These are phyloP conservation scores for Fusarium nelsonii DNA, from an alignment of 2,329 filamentous ascomycete species.

Conservation along the genomic window DNA sequence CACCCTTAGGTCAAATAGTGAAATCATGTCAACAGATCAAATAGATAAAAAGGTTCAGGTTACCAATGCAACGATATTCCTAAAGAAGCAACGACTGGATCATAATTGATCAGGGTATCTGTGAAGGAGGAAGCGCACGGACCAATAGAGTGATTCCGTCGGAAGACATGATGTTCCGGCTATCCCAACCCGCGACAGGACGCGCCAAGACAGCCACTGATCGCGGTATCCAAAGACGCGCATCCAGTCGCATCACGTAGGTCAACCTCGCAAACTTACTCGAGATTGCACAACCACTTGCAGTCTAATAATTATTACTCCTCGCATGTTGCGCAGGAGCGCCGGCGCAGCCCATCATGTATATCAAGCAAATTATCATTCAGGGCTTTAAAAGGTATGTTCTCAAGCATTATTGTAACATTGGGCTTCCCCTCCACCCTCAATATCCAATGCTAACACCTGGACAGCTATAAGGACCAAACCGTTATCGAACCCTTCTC, in stretches of 20 bases:
- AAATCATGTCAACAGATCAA: neutral
- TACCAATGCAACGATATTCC: neutral
- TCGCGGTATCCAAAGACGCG: conserved; percentile 49
- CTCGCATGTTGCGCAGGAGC: conserved; percentile 56
- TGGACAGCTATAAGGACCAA: conserved; percentile 94
- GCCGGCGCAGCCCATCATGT: conserved; percentile 72
- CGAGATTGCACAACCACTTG: conserved; percentile 44
- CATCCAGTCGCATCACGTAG: conserved; percentile 45
- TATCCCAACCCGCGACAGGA: conserved; percentile 29
- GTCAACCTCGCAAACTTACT: conserved; percentile 35
- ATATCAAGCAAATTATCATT: conserved; percentile 99
- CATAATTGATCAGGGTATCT: neutral
- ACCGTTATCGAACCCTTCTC: conserved; percentile 99
- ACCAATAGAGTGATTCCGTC: neutral
- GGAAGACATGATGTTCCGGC: conserved; percentile 10
- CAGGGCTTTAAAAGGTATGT: conserved; percentile 98
- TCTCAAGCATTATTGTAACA: conserved; percentile 2
- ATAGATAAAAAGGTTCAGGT: neutral
- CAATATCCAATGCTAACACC: conserved; percentile 38
- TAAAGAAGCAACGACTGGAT: conserved; percentile 4
- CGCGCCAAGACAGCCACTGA: conserved; percentile 48
- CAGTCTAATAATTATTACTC: conserved; percentile 42
- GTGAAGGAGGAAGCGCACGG: neutral
- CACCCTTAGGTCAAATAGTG: too few species aligned
- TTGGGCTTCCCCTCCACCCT: conserved; percentile 10